A percentile compares a stretch with the other conserved stretches of the same genome.
Evolutionary conservation across 805 yeast species (phyloP).

Genomic region (Teunomyces pallodes): DNA sequence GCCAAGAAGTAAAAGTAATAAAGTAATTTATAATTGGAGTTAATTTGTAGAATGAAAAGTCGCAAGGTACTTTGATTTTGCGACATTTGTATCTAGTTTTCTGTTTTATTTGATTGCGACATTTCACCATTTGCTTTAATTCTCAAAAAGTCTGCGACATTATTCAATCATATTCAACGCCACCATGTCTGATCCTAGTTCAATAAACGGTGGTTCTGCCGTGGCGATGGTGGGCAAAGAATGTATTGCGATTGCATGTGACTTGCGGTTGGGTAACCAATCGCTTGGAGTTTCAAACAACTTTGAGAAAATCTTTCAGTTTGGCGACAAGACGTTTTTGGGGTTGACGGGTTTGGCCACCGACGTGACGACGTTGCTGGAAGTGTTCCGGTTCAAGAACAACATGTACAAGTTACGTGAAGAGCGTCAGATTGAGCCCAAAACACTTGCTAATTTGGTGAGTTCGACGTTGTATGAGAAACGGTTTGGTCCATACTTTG

Average conservation of each 20-base stretch:
- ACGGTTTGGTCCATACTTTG: slow-evolving; percentile 94
- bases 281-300: slow-evolving; percentile 88
- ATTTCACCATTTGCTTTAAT: not conserved
- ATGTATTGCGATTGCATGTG: slow-evolving; percentile 97
- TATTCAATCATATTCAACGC: not conserved
- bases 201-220: slow-evolving; percentile 89
- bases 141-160: too few species aligned
- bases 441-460: slow-evolving; percentile 87
- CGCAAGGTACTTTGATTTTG: too few species aligned
- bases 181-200: slow-evolving; percentile 73
- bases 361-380: slow-evolving; percentile 84
- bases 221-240: slow-evolving; percentile 99
- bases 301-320: slow-evolving; percentile 87
- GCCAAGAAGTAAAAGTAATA: slow-evolving; percentile 5
- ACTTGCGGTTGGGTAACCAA: slow-evolving; percentile 89
- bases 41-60: slow-evolving; percentile 6
- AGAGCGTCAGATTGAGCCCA: slow-evolving; percentile 90
- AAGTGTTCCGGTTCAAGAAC: slow-evolving; percentile 77
- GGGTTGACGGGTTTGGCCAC: slow-evolving; percentile 96
- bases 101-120: not conserved
- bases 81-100: not conserved
- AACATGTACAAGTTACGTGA: slow-evolving; percentile 88
- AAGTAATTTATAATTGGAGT: slow-evolving; percentile 4
- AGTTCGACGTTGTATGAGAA: slow-evolving; percentile 86
- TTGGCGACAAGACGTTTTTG: slow-evolving; percentile 75